Base-by-base conservation (phyloP, 208 protist genomes). In the Acanthamoeba pearcei region DNA sequence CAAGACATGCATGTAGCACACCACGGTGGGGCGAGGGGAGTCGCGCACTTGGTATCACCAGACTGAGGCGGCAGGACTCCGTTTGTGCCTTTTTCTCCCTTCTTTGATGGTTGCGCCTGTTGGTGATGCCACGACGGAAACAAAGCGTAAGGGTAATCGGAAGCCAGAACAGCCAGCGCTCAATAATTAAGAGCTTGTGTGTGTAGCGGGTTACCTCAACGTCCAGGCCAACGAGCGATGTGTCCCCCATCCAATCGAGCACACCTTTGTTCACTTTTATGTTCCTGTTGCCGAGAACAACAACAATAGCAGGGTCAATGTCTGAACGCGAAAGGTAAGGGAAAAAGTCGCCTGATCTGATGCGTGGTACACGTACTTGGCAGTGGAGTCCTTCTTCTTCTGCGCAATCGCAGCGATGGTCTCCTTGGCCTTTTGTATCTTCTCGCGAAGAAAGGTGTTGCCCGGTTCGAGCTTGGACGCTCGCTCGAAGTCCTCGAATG, bases 401-500 rank as follows among this genome's bases (percentile, higher is more conserved):
- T 88, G 80, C 46, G 80, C 80, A 42, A 88, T 88, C 27, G 80
- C 80, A 24, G 80, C 80, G 12, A 88, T 88, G 53, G 51, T 88
- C 53, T 88, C 80, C 53, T 88, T 88, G 80, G 80, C 80, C 80
- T 88, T 88, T 46, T 88, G 80, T 35, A 88, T 88, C 80, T 88
- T 88, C 29, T 88, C 80, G 15, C 53, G 24, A 17, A 88, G 29
- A 27, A 66, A 88, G 10, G 80, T 88, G 53, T 88, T 88, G n/a
- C 80, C 80, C 27, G 80, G 80, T 5, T 88, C 80, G n/a, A 88
- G 80, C 80, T 88, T 88, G 24, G 80, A 88, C 27, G 80, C 80
- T 19, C 80, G 46, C 24, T 88, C 80, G 10, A 88, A 88, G 80
- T 88, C 80, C 27, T 88, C 80, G 27, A 88, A 88, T 3, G 80